These are phyloP conservation scores for Septoria petroselini DNA, from an alignment of 2,329 filamentous ascomycete species.

Conservation along the genomic window DNA sequence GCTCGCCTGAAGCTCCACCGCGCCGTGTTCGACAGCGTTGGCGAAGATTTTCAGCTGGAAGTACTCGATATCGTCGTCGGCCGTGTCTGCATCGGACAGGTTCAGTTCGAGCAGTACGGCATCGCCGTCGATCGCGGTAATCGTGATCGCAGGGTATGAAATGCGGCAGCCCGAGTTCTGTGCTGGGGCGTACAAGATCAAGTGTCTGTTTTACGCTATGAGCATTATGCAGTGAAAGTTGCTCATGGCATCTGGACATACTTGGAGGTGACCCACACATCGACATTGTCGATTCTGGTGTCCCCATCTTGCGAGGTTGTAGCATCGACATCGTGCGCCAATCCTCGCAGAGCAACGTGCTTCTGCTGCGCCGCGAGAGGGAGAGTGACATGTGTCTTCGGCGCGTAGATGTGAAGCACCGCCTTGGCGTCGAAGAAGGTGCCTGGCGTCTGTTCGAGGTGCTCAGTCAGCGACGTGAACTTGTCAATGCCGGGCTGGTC, in stretches of 20 bases:
- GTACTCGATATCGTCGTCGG: constrained; percentile 62
- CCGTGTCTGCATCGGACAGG: constrained; percentile 55
- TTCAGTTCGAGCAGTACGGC: constrained; percentile 67
- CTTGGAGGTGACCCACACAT: constrained; percentile 50
- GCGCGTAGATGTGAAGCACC: constrained; percentile 63
- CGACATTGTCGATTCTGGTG: constrained; percentile 34
- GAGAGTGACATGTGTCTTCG: constrained; percentile 40
- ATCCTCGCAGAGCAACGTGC: background rate
- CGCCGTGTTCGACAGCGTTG: constrained; percentile 16
- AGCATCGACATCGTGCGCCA: background rate
- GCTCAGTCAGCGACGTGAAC: constrained; percentile 64
- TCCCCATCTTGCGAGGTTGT: constrained; percentile 28
- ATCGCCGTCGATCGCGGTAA: constrained; percentile 67
- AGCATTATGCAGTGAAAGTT: background rate
- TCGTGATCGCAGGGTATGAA: constrained; percentile 69
- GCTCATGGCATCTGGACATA: constrained; percentile 20
- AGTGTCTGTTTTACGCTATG: constrained; percentile 42
- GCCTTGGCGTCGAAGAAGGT: constrained; percentile 70
- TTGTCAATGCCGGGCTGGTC: constrained; percentile 10
- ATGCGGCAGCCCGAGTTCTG: constrained; percentile 63
- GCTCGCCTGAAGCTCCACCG: constrained; percentile 1
- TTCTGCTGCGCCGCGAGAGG: constrained; percentile 5
- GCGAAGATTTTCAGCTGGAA: constrained; percentile 68
- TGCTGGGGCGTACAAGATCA: constrained; percentile 62
- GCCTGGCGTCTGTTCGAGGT: constrained; percentile 68